A percentile compares a stretch with the other conserved stretches of the same genome.
phyloP scores from a whole-genome alignment of 805 yeast species.

The Cyberlindnera mrakii region DNA sequence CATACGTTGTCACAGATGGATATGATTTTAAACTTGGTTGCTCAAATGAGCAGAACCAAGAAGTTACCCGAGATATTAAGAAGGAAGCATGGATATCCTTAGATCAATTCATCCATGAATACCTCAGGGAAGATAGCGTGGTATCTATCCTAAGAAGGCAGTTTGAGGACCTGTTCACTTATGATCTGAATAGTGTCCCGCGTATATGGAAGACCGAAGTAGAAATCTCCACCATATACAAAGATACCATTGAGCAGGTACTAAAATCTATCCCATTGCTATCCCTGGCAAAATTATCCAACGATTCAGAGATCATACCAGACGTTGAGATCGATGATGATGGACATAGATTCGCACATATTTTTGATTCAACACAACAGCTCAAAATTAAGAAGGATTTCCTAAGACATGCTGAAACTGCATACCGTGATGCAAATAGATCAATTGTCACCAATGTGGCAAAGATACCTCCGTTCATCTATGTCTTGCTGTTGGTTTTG shows the following conservation, averaged over 20 bases:
- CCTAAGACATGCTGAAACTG: conserved; percentile 70
- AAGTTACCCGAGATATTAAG: conserved; percentile 38
- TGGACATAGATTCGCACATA: conserved; percentile 46
- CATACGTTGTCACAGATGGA: conserved; percentile 19
- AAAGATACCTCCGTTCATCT: conserved; percentile 79
- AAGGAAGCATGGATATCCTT: conserved; percentile 62
- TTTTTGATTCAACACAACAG: conserved; percentile 53
- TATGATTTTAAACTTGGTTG: conserved; percentile 65
- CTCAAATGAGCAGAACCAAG: conserved; percentile 33
- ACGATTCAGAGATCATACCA: conserved; percentile 55
- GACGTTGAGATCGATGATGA: conserved; percentile 39
- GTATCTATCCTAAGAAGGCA: conserved; percentile 63
- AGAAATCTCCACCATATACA: conserved; percentile 65
- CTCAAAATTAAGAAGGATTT: conserved; percentile 51
- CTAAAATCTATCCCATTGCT: conserved; percentile 49
- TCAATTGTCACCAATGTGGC: conserved; percentile 73
- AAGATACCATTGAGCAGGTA: conserved; percentile 53
- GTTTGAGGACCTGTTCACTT: conserved; percentile 80
- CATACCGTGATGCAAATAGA: conserved; percentile 82
- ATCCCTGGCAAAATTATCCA: conserved; percentile 44
- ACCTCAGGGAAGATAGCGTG: conserved; percentile 60
- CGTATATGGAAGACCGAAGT: conserved; percentile 67
- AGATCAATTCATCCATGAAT: conserved; percentile 51
- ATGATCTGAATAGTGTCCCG: conserved; percentile 79
- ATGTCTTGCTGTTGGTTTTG: conserved; percentile 60